These are phyloP conservation scores for Phoenix roebelenii DNA, from an alignment of 176 grass and related monocot species.

Conservation along the genomic window DNA sequence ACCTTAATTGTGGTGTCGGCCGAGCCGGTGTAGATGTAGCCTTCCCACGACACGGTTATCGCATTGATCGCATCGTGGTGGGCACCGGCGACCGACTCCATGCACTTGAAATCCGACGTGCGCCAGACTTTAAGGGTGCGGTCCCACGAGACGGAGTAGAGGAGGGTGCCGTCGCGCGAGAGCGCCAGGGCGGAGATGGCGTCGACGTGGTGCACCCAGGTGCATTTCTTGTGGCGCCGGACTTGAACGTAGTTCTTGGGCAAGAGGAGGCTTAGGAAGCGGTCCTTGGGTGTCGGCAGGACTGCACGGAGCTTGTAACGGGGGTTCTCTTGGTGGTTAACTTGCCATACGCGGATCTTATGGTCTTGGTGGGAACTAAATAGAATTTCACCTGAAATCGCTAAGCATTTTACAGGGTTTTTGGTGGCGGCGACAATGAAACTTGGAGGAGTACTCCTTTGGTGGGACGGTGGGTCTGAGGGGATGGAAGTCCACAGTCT, in stretches of 20 bases:
- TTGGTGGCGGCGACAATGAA: constrained; percentile 19
- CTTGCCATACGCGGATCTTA: constrained; percentile 56
- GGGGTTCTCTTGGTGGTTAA: background rate
- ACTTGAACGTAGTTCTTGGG: constrained; percentile 48
- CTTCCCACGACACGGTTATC: constrained; percentile 36
- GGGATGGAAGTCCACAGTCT: constrained; percentile 25
- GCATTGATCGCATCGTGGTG: constrained; percentile 80
- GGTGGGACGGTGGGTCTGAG: background rate
- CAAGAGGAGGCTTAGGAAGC: constrained; percentile 33
- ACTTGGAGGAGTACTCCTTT: background rate
- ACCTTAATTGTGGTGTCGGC: constrained; percentile 44
- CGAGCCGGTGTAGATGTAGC: constrained; percentile 51
- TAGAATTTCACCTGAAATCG: constrained; percentile 22
- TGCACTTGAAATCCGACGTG: constrained; percentile 31
- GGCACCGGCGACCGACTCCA: constrained; percentile 38
- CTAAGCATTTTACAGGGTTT: constrained; percentile 44
- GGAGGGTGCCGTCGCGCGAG: constrained; percentile 34
- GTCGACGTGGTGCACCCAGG: constrained; percentile 79
- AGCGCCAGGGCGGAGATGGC: constrained; percentile 47
- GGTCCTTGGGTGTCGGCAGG: constrained; percentile 48
- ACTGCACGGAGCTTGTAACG: constrained; percentile 30
- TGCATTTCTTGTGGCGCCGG: constrained; percentile 40
- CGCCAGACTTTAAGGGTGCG: constrained; percentile 63
- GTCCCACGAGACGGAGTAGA: constrained; percentile 94
- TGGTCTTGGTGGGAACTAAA: constrained; percentile 69